Conservation (phyloP, 768 basidiomycete genomes). For the Amanita fuliginea region DNA sequence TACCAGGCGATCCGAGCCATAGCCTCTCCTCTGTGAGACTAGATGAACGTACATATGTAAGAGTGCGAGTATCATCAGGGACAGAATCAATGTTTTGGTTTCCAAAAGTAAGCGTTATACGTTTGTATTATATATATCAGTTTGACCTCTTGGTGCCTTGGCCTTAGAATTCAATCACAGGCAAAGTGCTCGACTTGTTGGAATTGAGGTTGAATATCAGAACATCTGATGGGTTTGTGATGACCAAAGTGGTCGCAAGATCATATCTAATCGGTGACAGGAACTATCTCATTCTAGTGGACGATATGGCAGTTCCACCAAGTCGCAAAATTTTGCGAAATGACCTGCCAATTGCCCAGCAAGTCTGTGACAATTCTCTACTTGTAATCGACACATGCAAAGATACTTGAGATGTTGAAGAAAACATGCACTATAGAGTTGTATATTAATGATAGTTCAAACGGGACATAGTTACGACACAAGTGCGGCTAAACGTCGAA, state of each 20-base stretch:
- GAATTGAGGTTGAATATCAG: conserved; percentile 23
- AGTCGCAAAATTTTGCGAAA: conserved; percentile 25
- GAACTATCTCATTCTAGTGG: not conserved
- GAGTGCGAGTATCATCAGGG: conserved; percentile 22
- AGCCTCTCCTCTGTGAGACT: conserved; percentile 31
- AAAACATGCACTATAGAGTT: not conserved
- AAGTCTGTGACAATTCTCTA: conserved; percentile 43
- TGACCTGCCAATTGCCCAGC: conserved; percentile 33
- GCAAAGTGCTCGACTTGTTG: conserved; percentile 52
- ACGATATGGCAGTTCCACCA: not conserved
- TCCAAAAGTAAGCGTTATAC: conserved; percentile 39
- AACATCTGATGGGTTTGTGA: conserved; percentile 20
- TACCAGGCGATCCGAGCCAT: conserved; percentile 51
- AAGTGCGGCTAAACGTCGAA: conserved; percentile 78
- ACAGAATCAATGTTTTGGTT: conserved; percentile 54
- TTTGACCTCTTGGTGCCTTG: too few relatives aligned
- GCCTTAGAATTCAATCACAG: conserved; percentile 46
- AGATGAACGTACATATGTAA: conserved; percentile 51
- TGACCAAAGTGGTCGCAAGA: not conserved
- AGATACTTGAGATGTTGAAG: not conserved
- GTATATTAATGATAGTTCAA: not conserved
- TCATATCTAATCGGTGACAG: not conserved
- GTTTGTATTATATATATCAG: not conserved
- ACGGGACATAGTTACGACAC: conserved; percentile 34
- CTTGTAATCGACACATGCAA: conserved; percentile 12